phyloP scores from a whole-genome alignment of 768 basidiomycete species.

The Strobilomyces echinocephalus region DNA sequence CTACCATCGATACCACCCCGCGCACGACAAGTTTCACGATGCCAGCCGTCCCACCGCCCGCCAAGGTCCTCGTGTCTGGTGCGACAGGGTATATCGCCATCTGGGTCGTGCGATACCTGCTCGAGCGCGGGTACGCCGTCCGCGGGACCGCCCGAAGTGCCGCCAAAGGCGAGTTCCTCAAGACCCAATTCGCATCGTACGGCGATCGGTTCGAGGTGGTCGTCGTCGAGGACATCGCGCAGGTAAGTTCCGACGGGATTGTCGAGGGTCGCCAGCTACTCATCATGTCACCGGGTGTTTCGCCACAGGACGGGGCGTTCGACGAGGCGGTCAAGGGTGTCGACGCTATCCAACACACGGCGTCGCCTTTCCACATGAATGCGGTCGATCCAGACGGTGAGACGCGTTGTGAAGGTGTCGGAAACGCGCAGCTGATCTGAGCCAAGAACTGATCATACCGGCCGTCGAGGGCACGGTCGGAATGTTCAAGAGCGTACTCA shows the following conservation, averaged over 20 bases:
- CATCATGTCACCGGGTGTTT: too few relatives aligned
- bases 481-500: conserved; percentile 38
- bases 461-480: conserved; percentile 68
- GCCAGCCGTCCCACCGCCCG: conserved; percentile 24
- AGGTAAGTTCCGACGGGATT: conserved; percentile 40
- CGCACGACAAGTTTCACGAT: too few relatives aligned
- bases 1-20: too few relatives aligned
- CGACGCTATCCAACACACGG: conserved; percentile 66
- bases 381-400: conserved; percentile 42
- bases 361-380: conserved; percentile 54
- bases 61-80: conserved; percentile 28
- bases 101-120: too few relatives aligned
- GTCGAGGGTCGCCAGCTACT: too few relatives aligned
- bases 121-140: conserved; percentile 47
- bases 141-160: conserved; percentile 62
- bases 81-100: too few relatives aligned
- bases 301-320: conserved; percentile 59
- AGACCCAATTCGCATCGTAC: too few relatives aligned
- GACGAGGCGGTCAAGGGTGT: conserved; percentile 76
- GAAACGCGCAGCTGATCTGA: too few relatives aligned
- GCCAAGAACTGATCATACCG: conserved; percentile 59
- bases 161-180: too few relatives aligned
- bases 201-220: too few relatives aligned
- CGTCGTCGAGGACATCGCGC: background rate
- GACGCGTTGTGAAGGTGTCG: too few relatives aligned